Base-by-base conservation (phyloP, 1,284 basidiomycete genomes). In the Rhizoctonia solani region DNA sequence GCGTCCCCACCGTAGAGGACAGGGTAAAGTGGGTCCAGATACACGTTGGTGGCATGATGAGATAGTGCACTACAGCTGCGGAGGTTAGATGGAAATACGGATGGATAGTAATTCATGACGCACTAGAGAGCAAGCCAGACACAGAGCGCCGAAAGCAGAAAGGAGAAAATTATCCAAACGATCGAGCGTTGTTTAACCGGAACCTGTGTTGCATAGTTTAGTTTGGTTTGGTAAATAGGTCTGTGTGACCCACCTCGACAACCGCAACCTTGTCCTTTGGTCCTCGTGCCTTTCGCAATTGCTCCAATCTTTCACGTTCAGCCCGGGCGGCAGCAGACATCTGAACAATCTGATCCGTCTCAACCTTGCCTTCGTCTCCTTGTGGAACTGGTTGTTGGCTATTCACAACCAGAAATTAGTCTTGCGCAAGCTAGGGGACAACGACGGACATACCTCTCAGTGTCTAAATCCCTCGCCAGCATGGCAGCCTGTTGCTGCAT, bases 51-150 rank as follows among this genome's bases (percentile, higher is more conserved):
- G 16, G 58, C 58, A 25, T 50, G 58, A 34, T 61, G 58, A 2
- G 58, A 61, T 11, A 61, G 30, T 19, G 58, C 58, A 61, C 58
- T 61, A 52, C 46, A 49, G 13, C 44, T 50, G 37, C 21, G 41
- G 58, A 52, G 47, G 44, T 46, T 46, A 46, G 52, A 54, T 21
- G 4, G 25, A 19, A n/a, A 21, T 44, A 27, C 46, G n/a, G 5
- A 32, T 34, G 47, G 59, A 21, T 5, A 32, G 47, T 37, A 34
- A 13, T 47, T 13, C 14, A 37, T 23, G 19, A 63, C 59, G 47
- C 37, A 63, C 59, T 63, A 63, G 47, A 63, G 59, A 41, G 59
- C 46, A 27, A 63, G 59, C 59, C 59, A 63, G 30, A 49, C 59
- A 39, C 59, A 63, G 13, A 63, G 19, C 3, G 32, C 47, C 16